Base-by-base conservation (phyloP, 805 yeast species). In the Starmerella apis region DNA sequence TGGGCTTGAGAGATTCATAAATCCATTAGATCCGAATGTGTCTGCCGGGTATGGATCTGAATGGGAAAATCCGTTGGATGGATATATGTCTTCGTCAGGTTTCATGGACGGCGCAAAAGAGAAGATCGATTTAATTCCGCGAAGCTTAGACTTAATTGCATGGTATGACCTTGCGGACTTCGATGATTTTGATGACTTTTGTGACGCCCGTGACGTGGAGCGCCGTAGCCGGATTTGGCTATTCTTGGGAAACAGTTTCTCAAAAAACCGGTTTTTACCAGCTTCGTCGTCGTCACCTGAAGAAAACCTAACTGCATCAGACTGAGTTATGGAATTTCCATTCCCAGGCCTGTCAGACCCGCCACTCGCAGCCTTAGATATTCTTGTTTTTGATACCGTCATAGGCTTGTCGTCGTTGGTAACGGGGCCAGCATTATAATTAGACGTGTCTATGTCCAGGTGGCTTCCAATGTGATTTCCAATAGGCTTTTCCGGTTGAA, bases 181-280 rank as follows among this genome's bases (percentile, higher is more conserved):
- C 19, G 47, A 25, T 7, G 55, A 49, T 13, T 32, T 28, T 8
- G 31, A 19, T 9, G 50, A 39, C 9, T 32, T 30, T 16, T 46
- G 52, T 14, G 53, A 49, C 10, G 50, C n/a, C n/a, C 47, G 38
- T 24, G 59, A 55, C 11, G 44, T 18, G 18, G 49, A 19, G 2
- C 59, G 52, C 3, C 47, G 28, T 16, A 54, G 43, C 3, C 25
- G 28, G 11, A 30, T 41, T 39, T 51, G 53, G 24, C 46, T 50
- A 41, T 56, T 56, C 32, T 51, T 55, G 11, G 59, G 59, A 31
- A 56, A 48, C 10, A 56, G 50, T 30, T 41, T 43, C 52, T 51
- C 49, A 48, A 56, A 48, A 33, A 56, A 56, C 23, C 36, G 52
- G 13, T 45, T 38, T 18, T 27, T 32, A 4, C 37, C 28, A 18